A percentile compares a stretch with the other conserved stretches of the same genome.
Evolutionary conservation across 805 yeast species (phyloP).

Genomic region (Schwanniomyces vanrijiae): DNA sequence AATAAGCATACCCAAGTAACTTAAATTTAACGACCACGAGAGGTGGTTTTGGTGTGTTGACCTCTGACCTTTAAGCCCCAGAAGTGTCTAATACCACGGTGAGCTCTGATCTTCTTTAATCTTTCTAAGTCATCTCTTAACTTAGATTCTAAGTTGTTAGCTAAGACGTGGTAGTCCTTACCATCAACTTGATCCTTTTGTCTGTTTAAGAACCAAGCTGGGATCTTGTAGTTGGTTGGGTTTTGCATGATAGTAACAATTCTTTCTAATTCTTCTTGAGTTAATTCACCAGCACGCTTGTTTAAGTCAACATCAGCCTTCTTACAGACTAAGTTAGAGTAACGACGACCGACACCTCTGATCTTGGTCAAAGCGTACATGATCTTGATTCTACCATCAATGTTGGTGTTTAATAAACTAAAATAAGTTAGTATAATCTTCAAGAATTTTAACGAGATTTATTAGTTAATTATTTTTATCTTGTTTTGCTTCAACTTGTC

Average conservation of each 20-base stretch:
- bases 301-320: conserved; percentile 98
- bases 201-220: conserved; percentile 99
- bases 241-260: conserved; percentile 99
- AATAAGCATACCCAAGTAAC: conserved; percentile 15
- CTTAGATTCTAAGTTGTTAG: conserved; percentile 98
- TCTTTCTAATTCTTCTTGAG: conserved; percentile 99
- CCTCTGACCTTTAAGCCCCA: conserved; percentile 99
- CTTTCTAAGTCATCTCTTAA: conserved; percentile 99
- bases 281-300: conserved; percentile 99
- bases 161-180: conserved; percentile 98
- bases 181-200: conserved; percentile 98
- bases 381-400: conserved; percentile 99
- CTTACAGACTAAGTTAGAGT: conserved; percentile 99
- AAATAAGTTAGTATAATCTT: conserved; percentile 24
- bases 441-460: background rate
- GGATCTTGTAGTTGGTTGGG: conserved; percentile 99
- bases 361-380: conserved; percentile 99
- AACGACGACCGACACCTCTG: conserved; percentile 99
- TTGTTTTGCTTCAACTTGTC: background rate
- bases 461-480: background rate
- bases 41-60: conserved; percentile 99
- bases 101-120: conserved; percentile 99
- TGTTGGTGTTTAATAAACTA: conserved; percentile 99
- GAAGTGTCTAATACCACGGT: conserved; percentile 99
- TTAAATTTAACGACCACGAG: conserved; percentile 70